Percentiles rank a stretch among this genome's conserved stretches.
These are phyloP conservation scores for Dichotomocladium elegans DNA, from an alignment of 371 early-diverging fungal species.

Conservation along the genomic window DNA sequence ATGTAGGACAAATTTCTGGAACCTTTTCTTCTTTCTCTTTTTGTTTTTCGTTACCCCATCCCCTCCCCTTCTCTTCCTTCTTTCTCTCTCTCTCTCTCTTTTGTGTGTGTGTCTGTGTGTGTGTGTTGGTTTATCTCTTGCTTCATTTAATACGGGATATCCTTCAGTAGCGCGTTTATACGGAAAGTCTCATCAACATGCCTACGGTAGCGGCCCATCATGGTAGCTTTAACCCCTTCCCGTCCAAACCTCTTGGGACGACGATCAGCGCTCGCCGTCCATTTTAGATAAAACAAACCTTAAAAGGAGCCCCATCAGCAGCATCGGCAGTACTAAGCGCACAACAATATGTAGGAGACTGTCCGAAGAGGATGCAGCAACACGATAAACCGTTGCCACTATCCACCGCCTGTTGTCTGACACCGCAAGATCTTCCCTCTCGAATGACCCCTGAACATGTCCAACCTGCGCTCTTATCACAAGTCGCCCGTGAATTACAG, in stretches of 20 bases:
- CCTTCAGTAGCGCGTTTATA: neutral
- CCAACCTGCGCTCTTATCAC: conserved; percentile 74
- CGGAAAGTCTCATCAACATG: neutral
- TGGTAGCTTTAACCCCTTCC: neutral
- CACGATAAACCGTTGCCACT: neutral
- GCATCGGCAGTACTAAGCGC: neutral
- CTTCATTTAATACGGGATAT: neutral
- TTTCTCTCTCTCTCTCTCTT: neutral
- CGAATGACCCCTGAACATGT: conserved; percentile 1
- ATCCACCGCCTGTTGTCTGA: neutral
- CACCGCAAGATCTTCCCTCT: neutral
- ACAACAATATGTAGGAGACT: neutral
- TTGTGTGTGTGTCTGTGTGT: too few relatives aligned
- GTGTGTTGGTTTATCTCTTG: neutral
- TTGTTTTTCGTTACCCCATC: neutral
- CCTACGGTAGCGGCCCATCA: neutral
- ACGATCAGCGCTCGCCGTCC: neutral
- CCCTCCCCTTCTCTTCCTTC: neutral
- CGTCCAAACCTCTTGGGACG: neutral
- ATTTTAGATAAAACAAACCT: too few relatives aligned
- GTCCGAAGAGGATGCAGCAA: neutral
- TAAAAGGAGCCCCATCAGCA: neutral
- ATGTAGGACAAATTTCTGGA: neutral
- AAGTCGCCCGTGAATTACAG: conserved; percentile 71
- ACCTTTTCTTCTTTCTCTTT: neutral